Percentiles rank a stretch among this genome's conserved stretches.
Evolutionary conservation across 2,329 filamentous ascomycete species (phyloP).

Genomic region (Fusarium subtropicale): DNA sequence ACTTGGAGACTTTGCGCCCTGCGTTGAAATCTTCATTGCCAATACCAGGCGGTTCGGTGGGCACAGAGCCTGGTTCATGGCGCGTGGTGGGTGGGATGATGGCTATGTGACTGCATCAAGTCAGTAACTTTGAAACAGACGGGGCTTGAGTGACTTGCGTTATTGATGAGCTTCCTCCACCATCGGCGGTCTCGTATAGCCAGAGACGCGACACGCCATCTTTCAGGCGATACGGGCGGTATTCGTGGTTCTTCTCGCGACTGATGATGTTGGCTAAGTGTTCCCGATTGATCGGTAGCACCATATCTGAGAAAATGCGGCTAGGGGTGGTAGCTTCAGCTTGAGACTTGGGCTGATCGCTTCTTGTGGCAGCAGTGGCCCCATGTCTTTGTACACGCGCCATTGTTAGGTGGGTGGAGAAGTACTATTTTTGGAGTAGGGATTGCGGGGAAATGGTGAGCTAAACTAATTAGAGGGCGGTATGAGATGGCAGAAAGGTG

Average conservation of each 20-base stretch:
- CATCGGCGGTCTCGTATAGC: slow-evolving; percentile 43
- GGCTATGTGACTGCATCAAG: slow-evolving; percentile 18
- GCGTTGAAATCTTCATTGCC: slow-evolving; percentile 49
- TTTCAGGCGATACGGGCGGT: slow-evolving; percentile 44
- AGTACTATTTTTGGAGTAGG: too few relatives aligned
- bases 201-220: slow-evolving; percentile 43
- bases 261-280: slow-evolving; percentile 41
- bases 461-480: too few relatives aligned
- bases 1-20: slow-evolving; percentile 44
- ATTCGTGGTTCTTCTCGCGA: slow-evolving; percentile 46
- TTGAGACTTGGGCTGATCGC: neutral
- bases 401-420: too few relatives aligned
- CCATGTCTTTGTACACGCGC: too few relatives aligned
- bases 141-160: slow-evolving; percentile 31
- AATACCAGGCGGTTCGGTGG: slow-evolving; percentile 41
- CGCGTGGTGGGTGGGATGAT: slow-evolving; percentile 15
- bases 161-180: slow-evolving; percentile 36
- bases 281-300: slow-evolving; percentile 40
- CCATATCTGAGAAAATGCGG: slow-evolving; percentile 23
- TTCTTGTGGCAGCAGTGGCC: too few relatives aligned
- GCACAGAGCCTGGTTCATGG: slow-evolving; percentile 35
- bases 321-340: neutral
- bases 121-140: neutral
- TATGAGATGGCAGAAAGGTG: too few relatives aligned
- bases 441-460: too few relatives aligned